Evolutionary conservation across 1,139 yeast genomes (phyloP).

Genomic region (Trichomonascaceae sp.): DNA sequence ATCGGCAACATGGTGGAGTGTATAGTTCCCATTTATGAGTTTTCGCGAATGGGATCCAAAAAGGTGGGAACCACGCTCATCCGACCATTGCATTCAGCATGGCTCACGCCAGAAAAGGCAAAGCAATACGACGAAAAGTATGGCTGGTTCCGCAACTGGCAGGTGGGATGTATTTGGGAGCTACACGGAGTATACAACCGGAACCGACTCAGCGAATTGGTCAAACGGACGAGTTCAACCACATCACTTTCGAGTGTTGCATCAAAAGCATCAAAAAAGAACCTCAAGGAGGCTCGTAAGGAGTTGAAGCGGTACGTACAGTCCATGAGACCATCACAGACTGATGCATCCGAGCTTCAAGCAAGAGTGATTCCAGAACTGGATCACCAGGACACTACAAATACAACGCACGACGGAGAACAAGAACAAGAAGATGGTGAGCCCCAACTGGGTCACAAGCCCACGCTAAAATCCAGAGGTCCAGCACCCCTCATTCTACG

Average conservation of each 20-base stretch:
- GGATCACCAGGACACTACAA: too few species aligned
- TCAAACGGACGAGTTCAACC: neutral
- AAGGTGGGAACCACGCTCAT: constrained; percentile 39
- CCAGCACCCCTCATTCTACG: constrained; percentile 13
- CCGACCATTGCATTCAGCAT: constrained; percentile 62
- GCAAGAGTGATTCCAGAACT: too few species aligned
- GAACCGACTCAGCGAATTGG: neutral
- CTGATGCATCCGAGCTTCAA: too few species aligned
- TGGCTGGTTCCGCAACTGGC: constrained; percentile 69
- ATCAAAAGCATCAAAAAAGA: neutral
- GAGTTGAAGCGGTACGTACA: too few species aligned
- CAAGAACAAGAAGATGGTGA: too few species aligned
- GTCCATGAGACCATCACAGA: too few species aligned
- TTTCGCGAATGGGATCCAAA: constrained; percentile 60
- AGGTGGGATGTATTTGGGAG: constrained; percentile 70
- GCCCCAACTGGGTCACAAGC: too few species aligned
- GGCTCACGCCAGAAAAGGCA: constrained; percentile 35
- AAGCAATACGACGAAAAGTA: constrained; percentile 44
- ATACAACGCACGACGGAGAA: too few species aligned
- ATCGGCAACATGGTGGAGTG: constrained; percentile 58
- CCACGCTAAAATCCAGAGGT: too few species aligned
- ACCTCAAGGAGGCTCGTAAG: neutral
- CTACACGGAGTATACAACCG: constrained; percentile 64
- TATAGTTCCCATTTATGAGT: constrained; percentile 32
- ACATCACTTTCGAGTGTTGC: neutral